phyloP scores from a whole-genome alignment of 179 eudicot species.

The Amaranthus tricolor region DNA sequence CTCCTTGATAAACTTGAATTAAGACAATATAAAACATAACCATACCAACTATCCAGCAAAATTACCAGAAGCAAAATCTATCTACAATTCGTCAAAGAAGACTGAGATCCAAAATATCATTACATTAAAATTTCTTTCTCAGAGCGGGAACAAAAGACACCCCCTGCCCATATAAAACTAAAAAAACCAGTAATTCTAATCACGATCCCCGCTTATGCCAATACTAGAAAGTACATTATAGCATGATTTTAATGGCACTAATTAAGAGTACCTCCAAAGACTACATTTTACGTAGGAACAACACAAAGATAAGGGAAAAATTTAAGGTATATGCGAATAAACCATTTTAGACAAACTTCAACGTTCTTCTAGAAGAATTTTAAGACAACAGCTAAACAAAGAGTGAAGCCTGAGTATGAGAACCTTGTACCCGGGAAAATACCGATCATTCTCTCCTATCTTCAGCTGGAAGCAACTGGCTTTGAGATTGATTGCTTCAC shows the following conservation, averaged over 20 bases:
- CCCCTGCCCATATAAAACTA: slow-evolving; percentile 2
- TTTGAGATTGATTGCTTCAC: slow-evolving; percentile 68
- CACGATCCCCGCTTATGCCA: slow-evolving; percentile 5
- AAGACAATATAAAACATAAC: too few species aligned
- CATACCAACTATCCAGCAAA: too few species aligned
- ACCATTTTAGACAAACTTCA: slow-evolving; percentile 29
- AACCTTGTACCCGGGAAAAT: slow-evolving; percentile 17
- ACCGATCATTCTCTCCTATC: neutral
- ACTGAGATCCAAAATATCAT: neutral
- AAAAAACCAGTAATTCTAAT: slow-evolving; percentile 1
- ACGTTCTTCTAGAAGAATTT: slow-evolving; percentile 26
- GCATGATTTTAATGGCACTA: slow-evolving; percentile 20
- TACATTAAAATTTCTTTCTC: slow-evolving; percentile 10
- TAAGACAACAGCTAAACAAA: slow-evolving; percentile 26
- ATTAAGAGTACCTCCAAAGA: slow-evolving; percentile 11
- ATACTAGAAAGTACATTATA: slow-evolving; percentile 18
- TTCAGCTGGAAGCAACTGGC: slow-evolving; percentile 55
- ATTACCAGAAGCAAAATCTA: neutral
- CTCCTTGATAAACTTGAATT: too few species aligned
- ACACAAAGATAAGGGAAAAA: slow-evolving; percentile 12
- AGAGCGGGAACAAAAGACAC: slow-evolving; percentile 15
- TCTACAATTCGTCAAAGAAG: slow-evolving; percentile 8
- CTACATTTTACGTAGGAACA: slow-evolving; percentile 24
- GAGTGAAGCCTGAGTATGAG: slow-evolving; percentile 14
- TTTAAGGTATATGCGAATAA: slow-evolving; percentile 25